Conservation (phyloP, 306 rosid species). For the Macrotyloma uniflorum region DNA sequence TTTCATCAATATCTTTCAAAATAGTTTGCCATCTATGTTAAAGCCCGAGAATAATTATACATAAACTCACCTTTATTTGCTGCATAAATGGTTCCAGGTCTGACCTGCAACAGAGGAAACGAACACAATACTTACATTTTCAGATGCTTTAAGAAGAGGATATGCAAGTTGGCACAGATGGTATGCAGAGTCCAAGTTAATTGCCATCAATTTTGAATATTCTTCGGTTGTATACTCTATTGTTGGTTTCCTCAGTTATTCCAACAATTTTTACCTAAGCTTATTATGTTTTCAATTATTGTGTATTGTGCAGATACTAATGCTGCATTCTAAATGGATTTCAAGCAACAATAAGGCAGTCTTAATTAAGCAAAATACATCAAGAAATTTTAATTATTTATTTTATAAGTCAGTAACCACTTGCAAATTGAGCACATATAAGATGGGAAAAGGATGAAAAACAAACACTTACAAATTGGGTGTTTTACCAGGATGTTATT, state of each 20-base stretch:
- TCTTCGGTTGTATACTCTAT: conserved; percentile 71
- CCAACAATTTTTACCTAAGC: conserved; percentile 82
- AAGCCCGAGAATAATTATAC: conserved; percentile 23
- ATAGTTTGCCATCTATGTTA: conserved; percentile 1
- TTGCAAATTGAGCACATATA: not conserved
- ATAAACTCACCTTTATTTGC: conserved; percentile 69
- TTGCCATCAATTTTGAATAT: conserved; percentile 52
- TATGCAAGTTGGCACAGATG: conserved; percentile 72
- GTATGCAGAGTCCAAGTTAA: conserved; percentile 76
- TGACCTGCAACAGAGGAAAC: conserved; percentile 73
- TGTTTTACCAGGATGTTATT: not conserved
- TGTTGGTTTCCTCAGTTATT: conserved; percentile 80
- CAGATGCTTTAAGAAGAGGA: conserved; percentile 84
- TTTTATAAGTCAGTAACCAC: not conserved
- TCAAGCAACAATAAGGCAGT: not conserved
- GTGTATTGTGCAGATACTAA: not conserved
- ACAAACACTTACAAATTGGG: not conserved
- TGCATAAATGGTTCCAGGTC: conserved; percentile 70
- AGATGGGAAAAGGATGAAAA: not conserved
- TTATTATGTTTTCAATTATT: not conserved
- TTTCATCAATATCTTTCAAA: conserved; percentile 19
- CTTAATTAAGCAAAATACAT: not conserved
- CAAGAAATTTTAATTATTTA: not conserved
- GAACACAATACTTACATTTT: conserved; percentile 84
- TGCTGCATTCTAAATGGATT: not conserved